Conservation (phyloP, 2,329 filamentous ascomycete genomes). For the Chrysosporium queenslandicum region DNA sequence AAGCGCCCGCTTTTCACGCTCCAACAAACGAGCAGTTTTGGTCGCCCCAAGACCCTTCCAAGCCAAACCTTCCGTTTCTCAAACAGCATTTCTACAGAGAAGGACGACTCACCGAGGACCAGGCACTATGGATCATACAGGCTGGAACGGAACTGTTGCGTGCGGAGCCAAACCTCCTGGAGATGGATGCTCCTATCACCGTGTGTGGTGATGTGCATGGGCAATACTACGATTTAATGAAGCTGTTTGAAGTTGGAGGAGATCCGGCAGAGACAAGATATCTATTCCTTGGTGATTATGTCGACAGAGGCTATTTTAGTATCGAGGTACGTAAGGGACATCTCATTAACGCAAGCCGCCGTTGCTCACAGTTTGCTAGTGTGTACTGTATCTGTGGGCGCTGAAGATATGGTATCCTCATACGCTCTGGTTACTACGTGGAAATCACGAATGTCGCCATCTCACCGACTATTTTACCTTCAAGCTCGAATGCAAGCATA, state of each 20-base stretch:
- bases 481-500: slow-evolving; percentile 99
- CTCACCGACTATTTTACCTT: slow-evolving; percentile 99
- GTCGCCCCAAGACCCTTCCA: slow-evolving; percentile 70
- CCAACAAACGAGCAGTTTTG: slow-evolving; percentile 93
- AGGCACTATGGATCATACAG: slow-evolving; percentile 89
- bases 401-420: slow-evolving; percentile 99
- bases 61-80: slow-evolving; percentile 86
- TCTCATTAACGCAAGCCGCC: background rate
- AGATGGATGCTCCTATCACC: slow-evolving; percentile 99
- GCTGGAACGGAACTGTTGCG: slow-evolving; percentile 79
- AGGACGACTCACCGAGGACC: slow-evolving; percentile 90
- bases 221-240: slow-evolving; percentile 99
- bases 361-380: slow-evolving; percentile 42
- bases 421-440: slow-evolving; percentile 89
- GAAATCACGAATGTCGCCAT: slow-evolving; percentile 97
- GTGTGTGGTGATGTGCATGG: slow-evolving; percentile 98
- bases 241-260: slow-evolving; percentile 95
- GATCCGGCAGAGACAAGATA: slow-evolving; percentile 95
- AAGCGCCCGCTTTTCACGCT: slow-evolving; percentile 87
- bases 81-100: slow-evolving; percentile 99
- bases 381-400: slow-evolving; percentile 93
- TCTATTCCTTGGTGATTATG: slow-evolving; percentile 94
- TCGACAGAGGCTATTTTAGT: slow-evolving; percentile 96
- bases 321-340: slow-evolving; percentile 59
- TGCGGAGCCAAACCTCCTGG: slow-evolving; percentile 85